Conservation (phyloP, 495 filamentous ascomycete species). For the Aspergillus mulundensis region DNA sequence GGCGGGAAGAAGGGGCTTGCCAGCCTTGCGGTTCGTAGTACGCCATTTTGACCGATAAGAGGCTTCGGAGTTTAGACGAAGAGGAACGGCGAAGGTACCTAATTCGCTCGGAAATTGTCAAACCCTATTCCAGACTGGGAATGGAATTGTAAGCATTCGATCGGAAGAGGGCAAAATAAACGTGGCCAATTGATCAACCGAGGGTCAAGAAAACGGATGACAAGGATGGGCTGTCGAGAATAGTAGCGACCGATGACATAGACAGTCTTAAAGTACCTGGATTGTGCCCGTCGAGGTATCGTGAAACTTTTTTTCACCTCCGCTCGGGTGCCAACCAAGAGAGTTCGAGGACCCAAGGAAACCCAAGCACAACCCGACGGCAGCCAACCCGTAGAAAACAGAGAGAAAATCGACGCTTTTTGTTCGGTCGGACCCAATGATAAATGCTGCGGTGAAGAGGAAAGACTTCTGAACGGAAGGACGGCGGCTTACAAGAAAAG, state of each 20-base stretch:
- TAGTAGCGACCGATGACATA: constrained; percentile 16
- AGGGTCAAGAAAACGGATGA: neutral
- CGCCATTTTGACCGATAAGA: constrained; percentile 56
- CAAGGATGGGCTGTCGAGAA: neutral
- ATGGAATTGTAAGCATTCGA: constrained; percentile 7
- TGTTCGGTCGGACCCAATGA: constrained; percentile 9
- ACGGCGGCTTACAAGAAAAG: constrained; percentile 26
- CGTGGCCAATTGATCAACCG: neutral
- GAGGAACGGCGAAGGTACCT: constrained; percentile 26
- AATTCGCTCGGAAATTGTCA: constrained; percentile 25
- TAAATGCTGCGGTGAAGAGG: constrained; percentile 3
- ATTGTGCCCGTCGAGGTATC: constrained; percentile 11
- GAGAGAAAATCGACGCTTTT: neutral
- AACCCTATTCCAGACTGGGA: constrained; percentile 3
- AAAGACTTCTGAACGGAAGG: constrained; percentile 2
- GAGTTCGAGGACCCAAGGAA: neutral
- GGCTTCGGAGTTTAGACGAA: constrained; percentile 11
- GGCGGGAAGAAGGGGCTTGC: constrained; percentile 60
- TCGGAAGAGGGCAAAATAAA: neutral
- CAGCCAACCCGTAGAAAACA: neutral
- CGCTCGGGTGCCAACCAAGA: neutral
- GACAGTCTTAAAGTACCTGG: constrained; percentile 8
- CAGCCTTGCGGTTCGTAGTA: constrained; percentile 89
- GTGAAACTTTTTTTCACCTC: constrained; percentile 4
- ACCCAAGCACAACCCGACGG: neutral